These are phyloP conservation scores for Dipodascopsis tothii DNA, from an alignment of 805 yeast genomes.

Conservation along the genomic window DNA sequence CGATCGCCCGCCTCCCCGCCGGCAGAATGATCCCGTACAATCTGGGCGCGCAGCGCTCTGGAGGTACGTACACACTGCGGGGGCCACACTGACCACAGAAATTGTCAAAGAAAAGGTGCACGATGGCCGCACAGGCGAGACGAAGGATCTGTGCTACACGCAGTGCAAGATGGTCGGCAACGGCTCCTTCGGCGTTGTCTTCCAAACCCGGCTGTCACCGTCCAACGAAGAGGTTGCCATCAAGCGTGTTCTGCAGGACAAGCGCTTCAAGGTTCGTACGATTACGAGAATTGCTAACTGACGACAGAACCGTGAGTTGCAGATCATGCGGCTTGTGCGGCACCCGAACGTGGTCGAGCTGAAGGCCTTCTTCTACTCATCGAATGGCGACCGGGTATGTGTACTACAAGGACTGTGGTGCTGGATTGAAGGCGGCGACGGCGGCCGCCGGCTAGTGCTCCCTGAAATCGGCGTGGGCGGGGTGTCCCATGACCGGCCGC, in stretches of 20 bases:
- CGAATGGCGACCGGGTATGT: constrained; percentile 24
- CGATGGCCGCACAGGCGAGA: constrained; percentile 63
- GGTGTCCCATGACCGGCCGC: too few relatives aligned
- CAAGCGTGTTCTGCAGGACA: constrained; percentile 93
- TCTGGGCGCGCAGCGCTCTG: not conserved
- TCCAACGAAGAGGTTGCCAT: constrained; percentile 80
- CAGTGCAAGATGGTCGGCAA: constrained; percentile 91
- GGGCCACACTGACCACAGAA: not conserved
- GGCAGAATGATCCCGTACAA: not conserved
- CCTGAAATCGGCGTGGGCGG: too few relatives aligned
- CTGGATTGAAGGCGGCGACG: too few relatives aligned
- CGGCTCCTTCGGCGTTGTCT: constrained; percentile 98
- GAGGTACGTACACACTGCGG: not conserved
- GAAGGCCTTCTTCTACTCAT: constrained; percentile 76
- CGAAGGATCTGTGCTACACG: constrained; percentile 60
- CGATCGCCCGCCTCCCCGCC: not conserved
- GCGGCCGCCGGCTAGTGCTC: too few relatives aligned
- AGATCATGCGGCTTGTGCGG: constrained; percentile 82
- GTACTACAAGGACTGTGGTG: too few relatives aligned
- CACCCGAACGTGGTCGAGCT: constrained; percentile 85
- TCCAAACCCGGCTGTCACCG: constrained; percentile 71
- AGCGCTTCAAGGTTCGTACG: constrained; percentile 86
- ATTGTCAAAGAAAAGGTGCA: constrained; percentile 55
- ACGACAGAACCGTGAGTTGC: constrained; percentile 84
- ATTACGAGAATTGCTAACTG: too few relatives aligned